Percentiles rank a stretch among this genome's conserved stretches.
Conservation (phyloP, 164 flowering plant genomes). For the Aristolochia fimbriata region DNA sequence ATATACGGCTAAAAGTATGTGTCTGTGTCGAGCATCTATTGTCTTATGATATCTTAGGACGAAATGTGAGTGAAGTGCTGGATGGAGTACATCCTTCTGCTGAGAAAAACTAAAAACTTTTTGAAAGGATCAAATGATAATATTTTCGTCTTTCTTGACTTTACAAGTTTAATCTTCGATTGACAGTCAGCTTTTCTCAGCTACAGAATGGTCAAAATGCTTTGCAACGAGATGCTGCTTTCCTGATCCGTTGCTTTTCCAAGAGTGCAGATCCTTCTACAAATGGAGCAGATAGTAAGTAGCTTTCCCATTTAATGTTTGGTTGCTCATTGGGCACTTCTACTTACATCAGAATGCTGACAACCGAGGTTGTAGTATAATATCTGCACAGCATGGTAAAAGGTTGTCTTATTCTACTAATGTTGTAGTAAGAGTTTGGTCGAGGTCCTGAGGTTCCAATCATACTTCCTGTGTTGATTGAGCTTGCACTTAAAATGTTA, state of each 20-base stretch:
- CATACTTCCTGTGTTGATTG: too few species aligned
- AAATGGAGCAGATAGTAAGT: conserved; percentile 33
- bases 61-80: background rate
- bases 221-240: conserved; percentile 24
- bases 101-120: background rate
- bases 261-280: conserved; percentile 17
- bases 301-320: background rate
- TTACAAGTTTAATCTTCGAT: background rate
- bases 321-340: background rate
- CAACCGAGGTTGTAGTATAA: background rate
- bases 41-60: too few species aligned
- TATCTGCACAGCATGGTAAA: too few species aligned
- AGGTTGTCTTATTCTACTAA: too few species aligned
- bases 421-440: too few species aligned
- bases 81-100: background rate
- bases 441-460: too few species aligned
- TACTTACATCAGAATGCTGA: background rate
- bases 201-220: conserved; percentile 25
- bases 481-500: too few species aligned
- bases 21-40: background rate
- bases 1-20: background rate
- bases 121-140: background rate
- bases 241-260: conserved; percentile 37
- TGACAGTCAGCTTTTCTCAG: conserved; percentile 21
- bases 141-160: background rate